These are phyloP conservation scores for Syzygium syzygioides DNA, from an alignment of 441 rosid genomes.

Conservation along the genomic window DNA sequence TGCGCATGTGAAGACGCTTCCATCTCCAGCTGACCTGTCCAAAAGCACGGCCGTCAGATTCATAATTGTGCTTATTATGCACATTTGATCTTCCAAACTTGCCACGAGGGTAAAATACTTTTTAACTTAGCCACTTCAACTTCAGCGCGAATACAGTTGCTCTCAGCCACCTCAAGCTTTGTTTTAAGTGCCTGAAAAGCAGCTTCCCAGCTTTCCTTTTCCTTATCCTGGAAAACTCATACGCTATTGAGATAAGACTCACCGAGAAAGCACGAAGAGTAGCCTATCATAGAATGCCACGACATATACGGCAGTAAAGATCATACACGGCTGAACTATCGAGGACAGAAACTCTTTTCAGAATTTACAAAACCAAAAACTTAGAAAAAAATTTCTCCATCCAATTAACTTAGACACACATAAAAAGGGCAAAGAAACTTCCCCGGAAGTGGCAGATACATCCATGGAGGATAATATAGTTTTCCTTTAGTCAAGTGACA, in stretches of 20 bases:
- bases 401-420: background rate
- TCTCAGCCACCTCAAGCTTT: slow-evolving; percentile 80
- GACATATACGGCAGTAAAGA: background rate
- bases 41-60: background rate
- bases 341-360: background rate
- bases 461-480: background rate
- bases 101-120: slow-evolving; percentile 37
- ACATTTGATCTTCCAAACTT: slow-evolving; percentile 1
- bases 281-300: background rate
- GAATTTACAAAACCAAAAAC: background rate
- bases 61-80: slow-evolving; percentile 11
- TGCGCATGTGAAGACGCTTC: slow-evolving; percentile 76
- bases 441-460: background rate
- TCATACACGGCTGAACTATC: background rate
- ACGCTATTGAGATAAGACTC: background rate
- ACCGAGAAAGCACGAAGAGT: background rate
- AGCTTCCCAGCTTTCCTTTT: slow-evolving; percentile 78
- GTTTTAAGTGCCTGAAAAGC: slow-evolving; percentile 57
- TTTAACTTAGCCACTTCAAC: slow-evolving; percentile 82
- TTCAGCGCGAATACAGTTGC: slow-evolving; percentile 79
- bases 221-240: slow-evolving; percentile 64
- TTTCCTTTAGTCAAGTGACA: background rate
- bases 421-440: background rate
- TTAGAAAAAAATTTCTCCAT: background rate
- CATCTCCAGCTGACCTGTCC: slow-evolving; percentile 88